Conservation (phyloP, 2,329 filamentous ascomycete genomes). For the Zymoseptoria brevis region DNA sequence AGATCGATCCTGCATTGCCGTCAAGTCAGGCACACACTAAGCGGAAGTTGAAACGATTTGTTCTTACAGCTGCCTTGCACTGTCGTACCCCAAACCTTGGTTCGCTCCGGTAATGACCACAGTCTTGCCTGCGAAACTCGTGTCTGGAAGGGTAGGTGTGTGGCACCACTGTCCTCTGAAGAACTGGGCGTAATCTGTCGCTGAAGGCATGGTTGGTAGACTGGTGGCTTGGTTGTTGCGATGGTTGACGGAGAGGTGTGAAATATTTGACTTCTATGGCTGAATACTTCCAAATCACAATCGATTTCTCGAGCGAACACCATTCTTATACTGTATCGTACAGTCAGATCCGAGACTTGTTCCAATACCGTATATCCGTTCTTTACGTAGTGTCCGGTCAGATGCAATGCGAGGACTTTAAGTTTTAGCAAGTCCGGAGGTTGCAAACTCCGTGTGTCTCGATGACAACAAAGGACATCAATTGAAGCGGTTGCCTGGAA, state of each 20-base stretch:
- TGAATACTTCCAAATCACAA: no score
- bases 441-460: background rate
- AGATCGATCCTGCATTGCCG: background rate
- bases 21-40: background rate
- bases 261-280: background rate
- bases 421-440: background rate
- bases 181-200: constrained; percentile 13
- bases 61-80: background rate
- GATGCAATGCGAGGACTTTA: background rate
- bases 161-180: constrained; percentile 12
- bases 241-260: background rate
- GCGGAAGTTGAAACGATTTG: background rate
- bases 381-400: background rate
- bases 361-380: background rate
- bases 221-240: background rate
- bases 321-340: background rate
- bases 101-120: constrained; percentile 51
- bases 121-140: constrained; percentile 1
- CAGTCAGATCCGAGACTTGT: background rate
- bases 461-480: background rate
- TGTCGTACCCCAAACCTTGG: constrained; percentile 51
- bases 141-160: constrained; percentile 7
- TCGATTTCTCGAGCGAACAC: background rate
- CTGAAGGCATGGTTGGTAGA: constrained; percentile 7
- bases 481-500: background rate